These are phyloP conservation scores for Tetrahymena borealis DNA, from an alignment of 73 alveolate species.

Conservation along the genomic window DNA sequence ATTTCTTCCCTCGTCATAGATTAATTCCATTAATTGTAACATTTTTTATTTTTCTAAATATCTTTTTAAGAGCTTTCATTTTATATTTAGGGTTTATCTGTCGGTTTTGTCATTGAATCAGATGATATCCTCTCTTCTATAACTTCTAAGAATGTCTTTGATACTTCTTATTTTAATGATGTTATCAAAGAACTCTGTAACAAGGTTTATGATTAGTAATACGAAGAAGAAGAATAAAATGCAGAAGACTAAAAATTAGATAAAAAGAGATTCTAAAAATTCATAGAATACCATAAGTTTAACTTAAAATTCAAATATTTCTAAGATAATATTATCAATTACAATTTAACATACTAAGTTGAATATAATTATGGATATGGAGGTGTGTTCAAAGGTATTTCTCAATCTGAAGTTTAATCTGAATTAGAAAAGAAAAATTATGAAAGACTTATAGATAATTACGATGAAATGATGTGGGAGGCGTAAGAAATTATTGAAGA, in stretches of 20 bases:
- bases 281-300: neutral
- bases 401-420: neutral
- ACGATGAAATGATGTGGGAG: neutral
- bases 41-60: too few relatives aligned
- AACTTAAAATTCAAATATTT: neutral
- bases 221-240: neutral
- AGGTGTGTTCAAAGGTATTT: neutral
- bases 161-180: neutral
- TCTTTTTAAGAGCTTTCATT: too few relatives aligned
- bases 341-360: neutral
- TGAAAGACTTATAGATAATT: neutral
- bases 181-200: neutral
- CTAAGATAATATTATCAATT: neutral
- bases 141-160: neutral
- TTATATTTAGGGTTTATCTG: neutral
- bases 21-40: neutral
- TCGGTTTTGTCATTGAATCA: neutral
- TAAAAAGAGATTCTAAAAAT: neutral
- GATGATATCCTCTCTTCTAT: neutral
- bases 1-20: slow-evolving; percentile 1
- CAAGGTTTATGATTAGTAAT: neutral
- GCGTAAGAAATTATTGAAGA: neutral
- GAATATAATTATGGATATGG: neutral
- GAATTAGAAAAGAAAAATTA: neutral
- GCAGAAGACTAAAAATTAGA: neutral